Base-by-base conservation (phyloP, 257 asterid genomes). In the Misopates orontium region DNA sequence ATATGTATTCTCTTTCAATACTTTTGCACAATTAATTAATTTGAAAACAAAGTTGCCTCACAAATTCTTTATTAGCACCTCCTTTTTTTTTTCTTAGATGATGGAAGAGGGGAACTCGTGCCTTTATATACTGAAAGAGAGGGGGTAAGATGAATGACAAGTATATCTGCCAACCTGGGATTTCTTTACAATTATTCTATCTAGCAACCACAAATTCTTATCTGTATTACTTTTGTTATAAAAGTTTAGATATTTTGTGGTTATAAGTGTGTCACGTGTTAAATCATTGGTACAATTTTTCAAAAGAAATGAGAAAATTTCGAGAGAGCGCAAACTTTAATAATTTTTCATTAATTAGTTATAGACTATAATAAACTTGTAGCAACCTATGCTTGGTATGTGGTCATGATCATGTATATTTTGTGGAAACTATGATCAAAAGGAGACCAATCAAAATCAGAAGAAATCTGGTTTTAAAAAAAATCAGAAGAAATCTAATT, bases 241-340 rank as follows among this genome's bases (percentile, higher is more conserved):
- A 9, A 36, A 36, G 42, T 79, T 67, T 74, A 74, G 85, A 80
- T 28, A 28, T 84, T 77, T 81, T 82, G 80, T 76, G 68, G 81
- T 81, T 86, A 73, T 85, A 82, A 80, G 79, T 79, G 42, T 67
- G 83, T 62, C 69, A 66, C 41, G 65, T 55, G 58, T 44, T 28
- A 2, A 28, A 47, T 18, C 20, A 56, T 40, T 72, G 76, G 78
- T 76, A 70, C 55, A 8, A 48, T 16, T 14, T 75, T 77, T 71
- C 66, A 76, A 71, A 75, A 68, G 71, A 71, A 78, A 18, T 58
- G 6, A 17, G 10, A 55, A 10, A 19, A 54, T 56, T 31, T 11
- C 13, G 6, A 8, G 14, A 8, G 20, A 16, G 20, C 18, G 54
- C 20, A 48, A 14, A 48, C 20, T 16, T 16, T 14, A 48, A 48